A percentile compares a stretch with the other conserved stretches of the same genome.
These are phyloP conservation scores for Noccaea bulbosa DNA, from an alignment of 345 rosid genomes.

Conservation along the genomic window DNA sequence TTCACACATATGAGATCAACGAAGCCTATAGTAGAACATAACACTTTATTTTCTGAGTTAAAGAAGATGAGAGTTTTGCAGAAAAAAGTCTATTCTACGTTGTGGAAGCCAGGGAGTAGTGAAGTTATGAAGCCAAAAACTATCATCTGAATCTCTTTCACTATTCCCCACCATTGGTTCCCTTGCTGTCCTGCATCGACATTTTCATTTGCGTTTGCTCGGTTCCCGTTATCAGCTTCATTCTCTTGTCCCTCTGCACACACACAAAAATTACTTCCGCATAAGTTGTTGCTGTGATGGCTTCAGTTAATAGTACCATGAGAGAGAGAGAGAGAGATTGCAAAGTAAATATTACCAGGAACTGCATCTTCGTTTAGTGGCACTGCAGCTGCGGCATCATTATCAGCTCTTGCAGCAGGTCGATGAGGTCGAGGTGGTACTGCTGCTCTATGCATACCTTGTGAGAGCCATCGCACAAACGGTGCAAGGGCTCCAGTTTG, in stretches of 20 bases:
- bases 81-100: constrained; percentile 64
- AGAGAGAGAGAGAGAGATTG: not conserved
- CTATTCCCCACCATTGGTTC: constrained; percentile 93
- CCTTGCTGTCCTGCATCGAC: constrained; percentile 51
- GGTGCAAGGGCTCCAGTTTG: constrained; percentile 99
- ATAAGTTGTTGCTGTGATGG: constrained; percentile 27
- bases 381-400: constrained; percentile 66
- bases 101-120: constrained; percentile 95
- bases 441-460: constrained; percentile 98
- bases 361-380: constrained; percentile 62
- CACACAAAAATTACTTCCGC: not conserved
- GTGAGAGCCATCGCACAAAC: constrained; percentile 85
- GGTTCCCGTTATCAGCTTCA: constrained; percentile 64
- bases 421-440: constrained; percentile 79
- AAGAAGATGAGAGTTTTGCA: constrained; percentile 19
- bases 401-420: constrained; percentile 75
- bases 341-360: constrained; percentile 54
- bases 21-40: constrained; percentile 15
- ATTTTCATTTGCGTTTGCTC: constrained; percentile 59
- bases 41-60: not conserved
- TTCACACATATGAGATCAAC: constrained; percentile 3
- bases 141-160: constrained; percentile 96
- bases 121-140: constrained; percentile 96
- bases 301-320: not conserved
- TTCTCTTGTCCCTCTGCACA: constrained; percentile 66